Evolutionary conservation across 345 rosid species (phyloP).

Genomic region (Balakata baccata): DNA sequence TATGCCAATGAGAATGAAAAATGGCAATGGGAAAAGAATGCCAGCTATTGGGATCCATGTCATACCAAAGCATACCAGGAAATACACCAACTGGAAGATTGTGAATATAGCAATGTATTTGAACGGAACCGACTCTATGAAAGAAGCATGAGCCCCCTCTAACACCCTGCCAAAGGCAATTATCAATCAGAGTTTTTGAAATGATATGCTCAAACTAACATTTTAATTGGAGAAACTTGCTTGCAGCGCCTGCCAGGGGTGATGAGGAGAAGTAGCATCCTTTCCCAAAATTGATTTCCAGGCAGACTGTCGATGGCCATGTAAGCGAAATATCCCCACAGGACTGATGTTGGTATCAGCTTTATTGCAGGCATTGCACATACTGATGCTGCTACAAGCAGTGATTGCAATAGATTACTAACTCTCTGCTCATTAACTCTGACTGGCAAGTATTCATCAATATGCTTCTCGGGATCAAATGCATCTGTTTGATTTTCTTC

Average conservation of each 20-base stretch:
- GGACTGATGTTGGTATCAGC: slow-evolving; percentile 71
- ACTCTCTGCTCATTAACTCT: slow-evolving; percentile 82
- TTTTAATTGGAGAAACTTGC: slow-evolving; percentile 27
- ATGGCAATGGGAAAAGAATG: slow-evolving; percentile 76
- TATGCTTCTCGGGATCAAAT: slow-evolving; percentile 77
- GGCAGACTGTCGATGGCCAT: slow-evolving; percentile 94
- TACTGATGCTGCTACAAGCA: slow-evolving; percentile 58
- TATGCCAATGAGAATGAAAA: slow-evolving; percentile 68
- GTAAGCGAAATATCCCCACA: slow-evolving; percentile 86
- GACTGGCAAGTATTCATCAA: slow-evolving; percentile 77
- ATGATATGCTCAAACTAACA: background rate
- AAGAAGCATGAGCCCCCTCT: slow-evolving; percentile 69
- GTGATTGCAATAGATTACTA: slow-evolving; percentile 72
- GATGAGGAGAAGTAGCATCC: slow-evolving; percentile 62
- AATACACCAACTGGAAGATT: slow-evolving; percentile 54
- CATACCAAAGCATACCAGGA: slow-evolving; percentile 63
- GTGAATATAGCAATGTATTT: slow-evolving; percentile 53
- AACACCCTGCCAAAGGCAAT: slow-evolving; percentile 46
- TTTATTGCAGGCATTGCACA: slow-evolving; percentile 69
- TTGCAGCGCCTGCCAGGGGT: slow-evolving; percentile 59
- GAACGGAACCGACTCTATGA: slow-evolving; percentile 69
- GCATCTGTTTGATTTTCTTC: slow-evolving; percentile 26
- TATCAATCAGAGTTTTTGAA: background rate
- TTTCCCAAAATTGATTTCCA: slow-evolving; percentile 85
- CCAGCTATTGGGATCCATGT: slow-evolving; percentile 91